Base-by-base conservation (phyloP, 2,329 filamentous ascomycete species). In the Fusarium bulbicola region DNA sequence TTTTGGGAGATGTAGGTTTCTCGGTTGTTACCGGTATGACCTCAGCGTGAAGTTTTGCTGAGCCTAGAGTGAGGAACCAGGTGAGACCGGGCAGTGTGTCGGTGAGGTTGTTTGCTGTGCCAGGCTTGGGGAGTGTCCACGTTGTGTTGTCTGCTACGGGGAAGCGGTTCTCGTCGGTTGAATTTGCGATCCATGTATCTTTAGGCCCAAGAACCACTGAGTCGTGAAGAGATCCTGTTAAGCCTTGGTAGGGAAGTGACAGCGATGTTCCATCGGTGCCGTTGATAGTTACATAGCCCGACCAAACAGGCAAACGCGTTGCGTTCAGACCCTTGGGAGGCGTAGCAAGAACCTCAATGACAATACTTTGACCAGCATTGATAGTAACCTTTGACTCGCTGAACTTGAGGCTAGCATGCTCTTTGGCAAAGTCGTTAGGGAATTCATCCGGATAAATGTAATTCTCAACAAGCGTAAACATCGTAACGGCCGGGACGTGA, bases 401-500 rank as follows among this genome's bases (percentile, higher is more conserved):
- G 59, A 89, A 83, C 46, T 77, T 75, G 36, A 89, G 72, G 3
- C 80, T 81, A 15, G 87, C 87, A 46, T 82, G 82, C 32, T 80
- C 78, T n/a, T 78, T 73, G 2, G 81, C 77, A 11, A 85, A 77
- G 14, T 86, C 81, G 36, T 85, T 86, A 32, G 87, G 86, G 73
- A 88, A 89, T 0, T 61, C 21, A 16, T 79, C 78, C 0, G 86
- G 83, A 50, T 80, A 80, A 46, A 82, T 82, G 34, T 76, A 74
- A 39, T 68, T 76, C 5, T 77, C 73, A 32, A 74, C 75, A 4
- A 83, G 80, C 2, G 89, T 87, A 78, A 90, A 91, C 60, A 85
- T 85, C 6, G 89, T 89, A 18, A 84, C 80, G 18, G 88, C 85
- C 6, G 85, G 84, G 12, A 85, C 79, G 67, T 90, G 83, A 32